Evolutionary conservation across 1,284 basidiomycete species (phyloP).

Genomic region (Cerioporus squamosus): DNA sequence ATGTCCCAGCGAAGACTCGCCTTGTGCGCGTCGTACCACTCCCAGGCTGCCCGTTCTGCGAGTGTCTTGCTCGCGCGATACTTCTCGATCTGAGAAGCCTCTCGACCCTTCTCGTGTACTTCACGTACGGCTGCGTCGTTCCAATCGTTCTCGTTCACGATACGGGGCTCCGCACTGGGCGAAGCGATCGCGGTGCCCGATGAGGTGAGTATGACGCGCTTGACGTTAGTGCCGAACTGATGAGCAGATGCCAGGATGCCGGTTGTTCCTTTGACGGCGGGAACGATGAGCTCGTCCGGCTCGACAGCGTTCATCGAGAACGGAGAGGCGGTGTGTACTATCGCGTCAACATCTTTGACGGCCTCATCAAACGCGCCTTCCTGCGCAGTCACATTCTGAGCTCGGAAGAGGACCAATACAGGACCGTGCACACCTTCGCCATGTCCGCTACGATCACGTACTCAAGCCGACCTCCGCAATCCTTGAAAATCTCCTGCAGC

Average conservation of each 20-base stretch:
- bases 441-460: conserved; percentile 59
- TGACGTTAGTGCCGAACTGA: conserved; percentile 42
- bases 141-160: conserved; percentile 60
- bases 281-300: conserved; percentile 39
- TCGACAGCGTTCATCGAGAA: conserved; percentile 38
- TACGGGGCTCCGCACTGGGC: conserved; percentile 2
- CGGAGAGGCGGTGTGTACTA: conserved; percentile 52
- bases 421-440: conserved; percentile 54
- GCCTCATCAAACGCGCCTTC: conserved; percentile 45
- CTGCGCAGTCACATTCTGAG: conserved; percentile 18
- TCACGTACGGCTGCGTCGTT: conserved; percentile 58
- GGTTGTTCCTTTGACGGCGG: conserved; percentile 34
- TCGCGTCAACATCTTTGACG: conserved; percentile 44
- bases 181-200: conserved; percentile 55
- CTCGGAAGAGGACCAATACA: conserved; percentile 54
- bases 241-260: conserved; percentile 27
- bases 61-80: conserved; percentile 69
- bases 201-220: conserved; percentile 67
- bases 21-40: conserved; percentile 59
- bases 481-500: conserved; percentile 49
- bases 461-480: conserved; percentile 48
- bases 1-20: conserved; percentile 53
- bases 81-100: conserved; percentile 44
- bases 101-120: conserved; percentile 53
- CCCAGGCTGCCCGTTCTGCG: conserved; percentile 66